phyloP scores from a whole-genome alignment of 257 asterid genomes.

The Cruciata laevipes region DNA sequence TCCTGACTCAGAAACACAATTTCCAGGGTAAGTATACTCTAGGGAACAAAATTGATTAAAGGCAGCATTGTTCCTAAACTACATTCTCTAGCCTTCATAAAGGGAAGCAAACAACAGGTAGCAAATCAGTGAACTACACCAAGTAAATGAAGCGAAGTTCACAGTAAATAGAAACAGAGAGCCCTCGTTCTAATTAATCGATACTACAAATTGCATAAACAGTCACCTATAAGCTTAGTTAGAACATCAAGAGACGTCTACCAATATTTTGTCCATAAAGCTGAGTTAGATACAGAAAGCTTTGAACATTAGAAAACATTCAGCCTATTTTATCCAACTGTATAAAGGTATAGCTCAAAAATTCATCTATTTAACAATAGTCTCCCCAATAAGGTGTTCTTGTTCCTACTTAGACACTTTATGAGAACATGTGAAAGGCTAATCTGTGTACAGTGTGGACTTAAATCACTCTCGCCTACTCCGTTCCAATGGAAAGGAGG shows the following conservation, averaged over 20 bases:
- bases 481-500: background rate
- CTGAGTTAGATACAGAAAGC: background rate
- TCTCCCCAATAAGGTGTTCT: background rate
- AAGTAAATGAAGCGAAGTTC: background rate
- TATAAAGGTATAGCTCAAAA: background rate
- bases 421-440: background rate
- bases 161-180: background rate
- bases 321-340: background rate
- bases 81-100: background rate
- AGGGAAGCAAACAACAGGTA: background rate
- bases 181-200: background rate
- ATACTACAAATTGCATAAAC: background rate
- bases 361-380: background rate
- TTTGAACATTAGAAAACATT: background rate
- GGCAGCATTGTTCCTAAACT: background rate
- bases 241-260: background rate
- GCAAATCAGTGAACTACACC: background rate
- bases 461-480: too few relatives aligned
- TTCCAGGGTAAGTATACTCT: background rate
- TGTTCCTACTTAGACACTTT: background rate
- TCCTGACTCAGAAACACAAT: background rate
- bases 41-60: background rate
- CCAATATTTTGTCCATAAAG: background rate
- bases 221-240: background rate
- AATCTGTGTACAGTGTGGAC: background rate